Evolutionary conservation across 805 yeast species (phyloP).

Genomic region (Zygotorulaspora florentina): DNA sequence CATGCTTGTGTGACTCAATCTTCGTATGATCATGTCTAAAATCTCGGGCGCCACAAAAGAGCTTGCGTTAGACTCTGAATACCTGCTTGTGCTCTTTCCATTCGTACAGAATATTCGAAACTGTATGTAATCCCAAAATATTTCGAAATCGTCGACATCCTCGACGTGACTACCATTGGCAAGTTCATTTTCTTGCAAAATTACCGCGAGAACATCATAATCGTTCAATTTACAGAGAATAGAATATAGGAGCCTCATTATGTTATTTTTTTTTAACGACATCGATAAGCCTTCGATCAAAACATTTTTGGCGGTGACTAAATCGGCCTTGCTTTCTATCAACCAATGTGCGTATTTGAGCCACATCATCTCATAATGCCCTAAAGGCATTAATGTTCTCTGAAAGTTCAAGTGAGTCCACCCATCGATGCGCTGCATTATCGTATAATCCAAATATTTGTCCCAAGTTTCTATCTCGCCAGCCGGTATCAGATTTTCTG

Average conservation of each 20-base stretch:
- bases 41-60: slow-evolving; percentile 9
- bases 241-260: slow-evolving; percentile 23
- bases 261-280: slow-evolving; percentile 22
- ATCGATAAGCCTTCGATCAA: slow-evolving; percentile 20
- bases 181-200: slow-evolving; percentile 13
- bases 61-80: slow-evolving; percentile 7
- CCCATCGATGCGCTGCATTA: slow-evolving; percentile 18
- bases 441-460: slow-evolving; percentile 28
- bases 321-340: slow-evolving; percentile 20
- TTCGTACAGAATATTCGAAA: slow-evolving; percentile 22
- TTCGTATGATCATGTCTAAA: slow-evolving; percentile 17
- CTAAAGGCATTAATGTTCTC: slow-evolving; percentile 30
- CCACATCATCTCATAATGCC: slow-evolving; percentile 33
- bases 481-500: slow-evolving; percentile 24
- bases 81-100: slow-evolving; percentile 15
- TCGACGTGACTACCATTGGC: slow-evolving; percentile 20
- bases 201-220: slow-evolving; percentile 13
- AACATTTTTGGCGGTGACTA: slow-evolving; percentile 23
- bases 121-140: slow-evolving; percentile 33
- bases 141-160: slow-evolving; percentile 24
- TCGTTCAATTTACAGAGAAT: slow-evolving; percentile 22
- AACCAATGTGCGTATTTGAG: slow-evolving; percentile 32
- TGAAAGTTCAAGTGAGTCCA: slow-evolving; percentile 31
- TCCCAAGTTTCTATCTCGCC: slow-evolving; percentile 28
- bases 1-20: slow-evolving; percentile 17